Conservation (phyloP, 345 rosid species). For the Populus alba region DNA sequence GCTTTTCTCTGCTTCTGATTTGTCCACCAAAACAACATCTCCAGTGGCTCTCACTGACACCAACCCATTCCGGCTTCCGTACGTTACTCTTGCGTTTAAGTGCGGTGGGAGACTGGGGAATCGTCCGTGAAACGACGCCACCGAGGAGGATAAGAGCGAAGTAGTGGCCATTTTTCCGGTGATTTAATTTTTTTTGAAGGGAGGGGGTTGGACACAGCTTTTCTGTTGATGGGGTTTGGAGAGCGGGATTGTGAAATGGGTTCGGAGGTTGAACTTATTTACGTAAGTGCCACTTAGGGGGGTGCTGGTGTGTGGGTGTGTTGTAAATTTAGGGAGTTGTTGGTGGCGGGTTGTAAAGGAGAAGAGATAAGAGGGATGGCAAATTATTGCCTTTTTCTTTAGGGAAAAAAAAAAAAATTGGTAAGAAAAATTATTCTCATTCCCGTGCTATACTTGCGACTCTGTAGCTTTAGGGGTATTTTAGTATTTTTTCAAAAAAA, state of each 20-base stretch:
- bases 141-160: conserved; percentile 47
- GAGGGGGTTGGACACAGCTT: background rate
- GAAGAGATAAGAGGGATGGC: background rate
- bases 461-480: too few relatives aligned
- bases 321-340: background rate
- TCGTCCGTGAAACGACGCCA: conserved; percentile 60
- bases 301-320: background rate
- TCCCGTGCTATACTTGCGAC: background rate
- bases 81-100: conserved; percentile 29
- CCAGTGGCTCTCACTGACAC: conserved; percentile 55
- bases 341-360: background rate
- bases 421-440: too few relatives aligned
- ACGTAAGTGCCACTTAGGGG: background rate
- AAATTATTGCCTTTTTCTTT: background rate
- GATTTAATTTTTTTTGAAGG: background rate
- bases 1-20: conserved; percentile 66
- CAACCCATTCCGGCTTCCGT: conserved; percentile 20
- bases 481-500: too few relatives aligned
- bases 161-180: conserved; percentile 43
- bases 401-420: background rate
- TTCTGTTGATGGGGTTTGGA: background rate
- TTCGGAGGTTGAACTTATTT: background rate
- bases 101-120: conserved; percentile 36
- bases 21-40: conserved; percentile 68
- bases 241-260: background rate